Conservation (phyloP, 2,329 filamentous ascomycete species). For the Aspergillus persii region DNA sequence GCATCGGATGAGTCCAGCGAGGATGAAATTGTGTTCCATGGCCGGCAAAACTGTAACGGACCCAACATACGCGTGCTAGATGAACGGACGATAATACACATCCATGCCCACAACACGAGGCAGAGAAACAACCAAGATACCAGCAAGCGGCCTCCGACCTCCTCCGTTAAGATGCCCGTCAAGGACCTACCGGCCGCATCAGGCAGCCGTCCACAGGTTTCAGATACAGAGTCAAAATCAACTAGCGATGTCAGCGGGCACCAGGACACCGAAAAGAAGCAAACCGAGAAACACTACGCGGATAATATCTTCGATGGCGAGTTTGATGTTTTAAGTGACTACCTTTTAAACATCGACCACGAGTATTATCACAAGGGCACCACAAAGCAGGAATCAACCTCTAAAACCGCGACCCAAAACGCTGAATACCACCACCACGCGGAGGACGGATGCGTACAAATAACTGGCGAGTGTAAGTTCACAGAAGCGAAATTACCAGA, state of each 20-base stretch:
- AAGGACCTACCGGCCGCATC: not conserved
- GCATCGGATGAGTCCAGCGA: slow-evolving; percentile 62
- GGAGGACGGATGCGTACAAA: too few species aligned
- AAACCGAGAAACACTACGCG: not conserved
- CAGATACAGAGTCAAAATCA: not conserved
- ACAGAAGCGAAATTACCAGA: too few species aligned
- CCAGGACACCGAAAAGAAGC: not conserved
- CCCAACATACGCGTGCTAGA: slow-evolving; percentile 11
- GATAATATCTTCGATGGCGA: slow-evolving; percentile 45
- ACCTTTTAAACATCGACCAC: slow-evolving; percentile 40
- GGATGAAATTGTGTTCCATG: slow-evolving; percentile 52
- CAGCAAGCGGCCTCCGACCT: not conserved
- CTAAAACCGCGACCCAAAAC: not conserved
- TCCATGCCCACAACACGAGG: not conserved
- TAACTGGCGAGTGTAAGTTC: too few species aligned
- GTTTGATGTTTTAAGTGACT: slow-evolving; percentile 39
- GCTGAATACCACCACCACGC: too few species aligned
- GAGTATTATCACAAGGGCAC: slow-evolving; percentile 19
- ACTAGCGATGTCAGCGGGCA: not conserved
- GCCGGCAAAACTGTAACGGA: slow-evolving; percentile 25
- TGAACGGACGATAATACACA: not conserved
- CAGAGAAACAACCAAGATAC: not conserved
- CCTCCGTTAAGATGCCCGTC: not conserved
- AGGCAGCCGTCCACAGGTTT: not conserved
- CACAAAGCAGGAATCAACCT: not conserved